Evolutionary conservation across 129 eudicot genomes (phyloP).

Genomic region (sunflower (Helianthus annuus)): HanXRQr2.0-SUNRISE NC_035441.2:5127075-5127574

Average conservation of each 20-base stretch:
- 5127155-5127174: slow-evolving; percentile 56
- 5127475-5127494: too few species aligned
- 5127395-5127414: too few species aligned
- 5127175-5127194: slow-evolving; percentile 49
- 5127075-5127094: background rate
- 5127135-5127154: slow-evolving; percentile 70
- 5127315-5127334: too few species aligned
- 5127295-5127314: too few species aligned
- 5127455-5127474: background rate
- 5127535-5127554: background rate
- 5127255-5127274: slow-evolving; percentile 33
- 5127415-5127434: too few species aligned
- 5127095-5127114: slow-evolving; percentile 29
- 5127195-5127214: slow-evolving; percentile 48
- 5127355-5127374: too few species aligned
- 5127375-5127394: too few species aligned
- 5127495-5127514: background rate
- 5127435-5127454: too few species aligned
- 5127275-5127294: too few species aligned
- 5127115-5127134: slow-evolving; percentile 44
- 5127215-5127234: slow-evolving; percentile 66
- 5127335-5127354: too few species aligned
- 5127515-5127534: too few species aligned
- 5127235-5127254: slow-evolving; percentile 60
- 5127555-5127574: background rate